Base-by-base conservation (phyloP, 345 rosid genomes). In the Luvunga scandens region DNA sequence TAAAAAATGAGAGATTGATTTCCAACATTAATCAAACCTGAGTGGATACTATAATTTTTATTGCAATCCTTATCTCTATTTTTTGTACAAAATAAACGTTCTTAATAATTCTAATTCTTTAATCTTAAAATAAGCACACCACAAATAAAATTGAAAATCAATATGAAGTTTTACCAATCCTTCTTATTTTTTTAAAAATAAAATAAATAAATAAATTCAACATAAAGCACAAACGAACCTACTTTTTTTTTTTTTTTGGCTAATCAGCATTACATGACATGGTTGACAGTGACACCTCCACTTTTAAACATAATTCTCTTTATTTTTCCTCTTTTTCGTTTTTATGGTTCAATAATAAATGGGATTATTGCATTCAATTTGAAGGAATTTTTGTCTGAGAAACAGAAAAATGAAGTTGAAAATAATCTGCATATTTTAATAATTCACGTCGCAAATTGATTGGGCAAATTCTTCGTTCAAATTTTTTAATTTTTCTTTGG, bases 1-100 rank as follows among this genome's bases (percentile, higher is more conserved):
- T 0, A 34, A 0, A 1, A 0, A 9, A 39, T 39, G 13, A 4
- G 45, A 39, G 45, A 2, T 1, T 9, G 12, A 39, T 39, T 39
- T 4, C 13, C 1, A 39, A 39, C 3, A 2, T 38, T 2, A 38
- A 2, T 0, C 10, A 38, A 8, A 8, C 0, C 1, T 0, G 2
- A 1, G 2, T 38, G 12, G 10, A 0, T 38, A 2, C 1, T 2
- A 38, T 2, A 2, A 38, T 9, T 39, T 0, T 0, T 0, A 9
- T 39, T 2, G 0, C 0, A 0, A 39, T 39, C 9, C 13, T 4
- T 13, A 0, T 0, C 13, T 39, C 0, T 39, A 39, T 9, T 39
- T 39, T 39, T 39, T n/a, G n/a, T n/a, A 0, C 1, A 0, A 9
- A 39, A 0, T 0, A 39, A 39, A 38, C 2, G 10, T 38, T 38